These are phyloP conservation scores for Kodamaea sp. DNA, from an alignment of 1,139 yeast genomes.

Conservation along the genomic window DNA sequence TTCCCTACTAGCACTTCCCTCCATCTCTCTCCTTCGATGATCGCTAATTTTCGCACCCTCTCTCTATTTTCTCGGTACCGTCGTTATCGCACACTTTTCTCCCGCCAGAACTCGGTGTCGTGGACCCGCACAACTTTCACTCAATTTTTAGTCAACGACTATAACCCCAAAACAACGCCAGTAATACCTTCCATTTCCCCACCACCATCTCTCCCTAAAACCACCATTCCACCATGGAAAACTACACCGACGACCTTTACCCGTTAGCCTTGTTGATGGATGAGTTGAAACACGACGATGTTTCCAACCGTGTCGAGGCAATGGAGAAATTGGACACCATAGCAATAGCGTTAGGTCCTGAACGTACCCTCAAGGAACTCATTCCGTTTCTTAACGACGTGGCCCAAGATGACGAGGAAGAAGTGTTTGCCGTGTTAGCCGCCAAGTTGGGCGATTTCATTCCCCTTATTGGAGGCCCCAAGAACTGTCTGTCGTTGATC, in stretches of 20 bases:
- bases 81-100: too few species aligned
- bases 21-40: too few species aligned
- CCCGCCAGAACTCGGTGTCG: too few species aligned
- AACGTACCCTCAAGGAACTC: slow-evolving; percentile 84
- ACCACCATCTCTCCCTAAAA: slow-evolving; percentile 3
- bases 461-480: slow-evolving; percentile 83
- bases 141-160: slow-evolving; percentile 1
- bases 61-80: too few species aligned
- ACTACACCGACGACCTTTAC: slow-evolving; percentile 66
- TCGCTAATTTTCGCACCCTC: too few species aligned
- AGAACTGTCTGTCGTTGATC: slow-evolving; percentile 71
- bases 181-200: too few species aligned
- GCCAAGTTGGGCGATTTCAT: slow-evolving; percentile 86
- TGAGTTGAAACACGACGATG: slow-evolving; percentile 92
- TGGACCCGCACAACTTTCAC: slow-evolving; percentile 1
- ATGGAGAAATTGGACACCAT: slow-evolving; percentile 94
- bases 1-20: too few species aligned
- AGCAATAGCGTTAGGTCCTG: slow-evolving; percentile 93
- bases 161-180: slow-evolving; percentile 1
- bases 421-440: slow-evolving; percentile 91
- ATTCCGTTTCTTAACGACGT: slow-evolving; percentile 85
- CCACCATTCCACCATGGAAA: slow-evolving; percentile 30
- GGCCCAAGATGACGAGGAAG: slow-evolving; percentile 97
- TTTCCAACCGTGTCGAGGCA: slow-evolving; percentile 89
- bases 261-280: slow-evolving; percentile 97